A percentile compares a stretch with the other conserved stretches of the same genome.
phyloP scores from a whole-genome alignment of 495 filamentous ascomycete genomes.

The Hypomontagnella submonticulosa region DNA sequence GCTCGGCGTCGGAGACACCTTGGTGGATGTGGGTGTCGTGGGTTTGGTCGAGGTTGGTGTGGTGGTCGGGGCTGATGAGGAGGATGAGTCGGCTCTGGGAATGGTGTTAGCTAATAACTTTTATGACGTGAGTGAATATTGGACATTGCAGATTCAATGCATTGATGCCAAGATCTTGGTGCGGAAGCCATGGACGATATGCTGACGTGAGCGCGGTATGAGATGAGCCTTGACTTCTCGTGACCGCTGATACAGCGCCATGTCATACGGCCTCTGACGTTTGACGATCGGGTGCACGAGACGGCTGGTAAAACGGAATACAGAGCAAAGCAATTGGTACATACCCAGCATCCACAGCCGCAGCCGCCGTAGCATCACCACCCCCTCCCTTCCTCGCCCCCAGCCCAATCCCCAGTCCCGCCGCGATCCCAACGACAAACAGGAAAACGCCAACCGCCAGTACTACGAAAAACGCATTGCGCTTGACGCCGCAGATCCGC shows the following conservation, averaged over 20 bases:
- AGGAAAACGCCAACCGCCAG: conserved; percentile 41
- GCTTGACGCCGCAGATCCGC: conserved; percentile 35
- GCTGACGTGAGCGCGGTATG: conserved; percentile 26
- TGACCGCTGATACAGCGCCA: conserved; percentile 1
- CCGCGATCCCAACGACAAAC: conserved; percentile 43
- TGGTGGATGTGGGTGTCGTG: conserved; percentile 22
- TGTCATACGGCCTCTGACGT: background rate
- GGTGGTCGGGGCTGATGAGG: background rate
- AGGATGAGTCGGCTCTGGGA: conserved; percentile 3
- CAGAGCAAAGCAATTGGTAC: conserved; percentile 1
- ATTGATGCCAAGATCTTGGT: background rate
- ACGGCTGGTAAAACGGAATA: background rate
- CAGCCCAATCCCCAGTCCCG: conserved; percentile 48
- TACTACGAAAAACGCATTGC: conserved; percentile 39
- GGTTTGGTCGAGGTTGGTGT: conserved; percentile 25
- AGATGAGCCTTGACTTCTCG: conserved; percentile 2
- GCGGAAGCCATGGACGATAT: too few relatives aligned
- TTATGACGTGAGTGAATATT: background rate
- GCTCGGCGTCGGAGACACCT: conserved; percentile 26
- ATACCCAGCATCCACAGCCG: conserved; percentile 14
- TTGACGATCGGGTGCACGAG: background rate
- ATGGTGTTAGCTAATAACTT: conserved; percentile 11
- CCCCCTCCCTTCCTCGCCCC: conserved; percentile 27
- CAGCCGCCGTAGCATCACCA: background rate
- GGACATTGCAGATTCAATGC: background rate